A percentile compares a stretch with the other conserved stretches of the same genome.
phyloP scores from a whole-genome alignment of 257 asterid species.

The Osmanthus fragrans region DNA sequence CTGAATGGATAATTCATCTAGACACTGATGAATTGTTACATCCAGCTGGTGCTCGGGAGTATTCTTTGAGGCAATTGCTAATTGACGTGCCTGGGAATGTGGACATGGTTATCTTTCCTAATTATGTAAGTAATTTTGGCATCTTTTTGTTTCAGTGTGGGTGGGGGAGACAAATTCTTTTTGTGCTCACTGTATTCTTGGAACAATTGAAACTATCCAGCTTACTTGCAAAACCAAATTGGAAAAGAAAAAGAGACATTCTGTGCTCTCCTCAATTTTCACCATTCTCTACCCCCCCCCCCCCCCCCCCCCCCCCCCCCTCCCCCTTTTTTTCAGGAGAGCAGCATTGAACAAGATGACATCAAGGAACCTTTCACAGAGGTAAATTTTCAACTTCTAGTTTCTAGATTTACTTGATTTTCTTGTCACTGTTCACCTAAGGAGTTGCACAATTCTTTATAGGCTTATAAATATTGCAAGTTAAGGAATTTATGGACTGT shows the following conservation, averaged over 20 bases:
- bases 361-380: slow-evolving; percentile 92
- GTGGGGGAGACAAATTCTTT: background rate
- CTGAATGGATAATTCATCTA: slow-evolving; percentile 97
- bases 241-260: background rate
- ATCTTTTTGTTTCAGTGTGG: background rate
- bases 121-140: slow-evolving; percentile 63
- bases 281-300: background rate
- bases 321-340: slow-evolving; percentile 62
- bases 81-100: slow-evolving; percentile 79
- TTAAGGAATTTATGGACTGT: background rate
- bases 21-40: slow-evolving; percentile 96
- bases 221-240: slow-evolving; percentile 5
- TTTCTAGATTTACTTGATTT: background rate
- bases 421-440: slow-evolving; percentile 14
- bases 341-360: slow-evolving; percentile 94
- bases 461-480: background rate
- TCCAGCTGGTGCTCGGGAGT: slow-evolving; percentile 91
- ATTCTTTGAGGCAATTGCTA: slow-evolving; percentile 85
- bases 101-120: slow-evolving; percentile 97
- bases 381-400: slow-evolving; percentile 44
- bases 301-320: no score
- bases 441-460: background rate
- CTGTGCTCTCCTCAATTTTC: background rate
- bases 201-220: background rate
- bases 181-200: background rate